Percentiles rank a stretch among this genome's conserved stretches.
Conservation (phyloP, 2,329 filamentous ascomycete species). For the Talaromyces sp. region DNA sequence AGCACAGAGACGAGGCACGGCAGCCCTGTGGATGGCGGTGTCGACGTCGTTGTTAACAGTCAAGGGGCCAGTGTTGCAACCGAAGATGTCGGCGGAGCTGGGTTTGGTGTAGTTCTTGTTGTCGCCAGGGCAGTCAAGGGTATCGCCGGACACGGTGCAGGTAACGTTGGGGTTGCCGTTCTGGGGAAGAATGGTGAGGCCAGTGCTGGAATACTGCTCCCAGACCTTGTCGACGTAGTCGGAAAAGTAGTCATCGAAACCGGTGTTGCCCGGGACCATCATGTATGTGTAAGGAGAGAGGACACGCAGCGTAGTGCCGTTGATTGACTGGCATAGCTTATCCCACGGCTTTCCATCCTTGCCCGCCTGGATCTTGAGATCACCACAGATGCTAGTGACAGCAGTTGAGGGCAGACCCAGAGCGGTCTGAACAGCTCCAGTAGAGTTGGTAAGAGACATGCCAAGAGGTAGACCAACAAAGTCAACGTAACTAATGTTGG, state of each 20-base stretch:
- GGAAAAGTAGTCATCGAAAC: constrained; percentile 20
- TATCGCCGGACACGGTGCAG: constrained; percentile 38
- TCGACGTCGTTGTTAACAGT: constrained; percentile 27
- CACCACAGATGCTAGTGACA: constrained; percentile 43
- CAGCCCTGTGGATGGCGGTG: constrained; percentile 38
- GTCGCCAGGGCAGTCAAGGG: constrained; percentile 41
- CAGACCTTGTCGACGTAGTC: constrained; percentile 51
- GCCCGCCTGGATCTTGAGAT: constrained; percentile 44
- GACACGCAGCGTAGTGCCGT: constrained; percentile 44
- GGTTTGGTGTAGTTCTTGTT: constrained; percentile 44
- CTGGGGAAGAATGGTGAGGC: constrained; percentile 54
- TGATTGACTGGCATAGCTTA: constrained; percentile 43
- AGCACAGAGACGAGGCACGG: constrained; percentile 48
- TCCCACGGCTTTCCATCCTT: constrained; percentile 50
- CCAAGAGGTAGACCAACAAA: constrained; percentile 51
- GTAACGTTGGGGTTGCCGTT: constrained; percentile 47
- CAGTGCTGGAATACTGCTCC: constrained; percentile 42
- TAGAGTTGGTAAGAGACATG: constrained; percentile 48
- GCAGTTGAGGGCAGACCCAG: constrained; percentile 47
- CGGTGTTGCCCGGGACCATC: constrained; percentile 25
- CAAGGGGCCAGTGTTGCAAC: constrained; percentile 50
- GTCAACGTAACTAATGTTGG: constrained; percentile 51
- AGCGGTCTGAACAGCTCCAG: constrained; percentile 44
- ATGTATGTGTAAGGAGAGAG: constrained; percentile 48
- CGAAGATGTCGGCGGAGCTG: constrained; percentile 45